Percentiles rank a stretch among this genome's conserved stretches.
These are phyloP conservation scores for Plantago coronopus DNA, from an alignment of 305 asterid genomes.

Conservation along the genomic window DNA sequence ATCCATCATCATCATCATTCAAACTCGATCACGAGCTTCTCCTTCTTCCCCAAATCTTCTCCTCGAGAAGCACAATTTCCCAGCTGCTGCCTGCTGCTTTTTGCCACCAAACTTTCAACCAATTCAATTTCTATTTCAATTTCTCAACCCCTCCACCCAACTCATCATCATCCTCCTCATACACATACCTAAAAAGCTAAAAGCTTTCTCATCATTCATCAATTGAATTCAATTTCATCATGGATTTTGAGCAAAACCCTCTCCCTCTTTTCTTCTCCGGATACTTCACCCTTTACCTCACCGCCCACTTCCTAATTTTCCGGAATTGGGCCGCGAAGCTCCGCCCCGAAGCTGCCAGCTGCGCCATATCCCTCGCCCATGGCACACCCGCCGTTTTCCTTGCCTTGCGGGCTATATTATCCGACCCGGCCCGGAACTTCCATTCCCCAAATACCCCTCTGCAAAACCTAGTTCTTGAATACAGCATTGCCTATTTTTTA, in stretches of 20 bases:
- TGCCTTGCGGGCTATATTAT: constrained; percentile 45
- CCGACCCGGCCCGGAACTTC: constrained; percentile 52
- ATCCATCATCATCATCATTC: not conserved
- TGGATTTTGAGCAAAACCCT: constrained; percentile 19
- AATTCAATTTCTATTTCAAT: not conserved
- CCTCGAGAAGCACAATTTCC: not conserved
- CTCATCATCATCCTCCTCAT: no score
- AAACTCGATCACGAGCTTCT: not conserved
- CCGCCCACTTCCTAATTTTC: constrained; percentile 55
- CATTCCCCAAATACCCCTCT: constrained; percentile 59
- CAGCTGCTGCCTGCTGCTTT: no score
- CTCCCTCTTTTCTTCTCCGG: constrained; percentile 46
- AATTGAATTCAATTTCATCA: no score
- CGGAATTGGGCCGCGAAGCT: constrained; percentile 55
- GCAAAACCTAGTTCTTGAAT: constrained; percentile 70
- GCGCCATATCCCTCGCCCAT: constrained; percentile 71
- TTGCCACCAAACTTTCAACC: not conserved
- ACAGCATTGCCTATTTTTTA: constrained; percentile 83
- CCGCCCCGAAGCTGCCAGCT: constrained; percentile 90
- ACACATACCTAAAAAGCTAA: not conserved
- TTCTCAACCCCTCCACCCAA: not conserved
- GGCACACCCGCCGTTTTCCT: constrained; percentile 88
- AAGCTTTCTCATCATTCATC: not conserved
- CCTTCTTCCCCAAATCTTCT: not conserved
- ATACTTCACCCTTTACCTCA: constrained; percentile 44